Evolutionary conservation across 306 rosid species (phyloP).

Genomic region (Trifolium dubium): DNA sequence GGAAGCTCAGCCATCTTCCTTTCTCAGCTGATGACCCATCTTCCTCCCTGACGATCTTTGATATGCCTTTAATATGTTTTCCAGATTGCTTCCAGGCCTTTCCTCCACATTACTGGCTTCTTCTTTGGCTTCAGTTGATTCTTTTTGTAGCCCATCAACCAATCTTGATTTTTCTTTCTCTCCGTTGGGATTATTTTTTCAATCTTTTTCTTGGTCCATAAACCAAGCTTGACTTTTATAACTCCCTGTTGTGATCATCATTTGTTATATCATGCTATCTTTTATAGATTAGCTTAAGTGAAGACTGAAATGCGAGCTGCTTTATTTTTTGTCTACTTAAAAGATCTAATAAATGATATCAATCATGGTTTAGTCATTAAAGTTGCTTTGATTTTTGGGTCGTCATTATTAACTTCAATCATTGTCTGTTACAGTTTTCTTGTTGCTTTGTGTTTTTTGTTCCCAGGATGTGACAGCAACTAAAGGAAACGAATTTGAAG

Average conservation of each 20-base stretch:
- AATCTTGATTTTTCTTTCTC: not conserved
- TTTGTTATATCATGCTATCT: not conserved
- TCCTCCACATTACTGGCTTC: not conserved
- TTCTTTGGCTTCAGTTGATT: not conserved
- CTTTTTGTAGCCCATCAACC: not conserved
- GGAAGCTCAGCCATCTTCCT: not conserved
- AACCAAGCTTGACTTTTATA: not conserved
- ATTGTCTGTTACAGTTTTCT: conserved; percentile 17
- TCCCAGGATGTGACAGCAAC: conserved; percentile 97
- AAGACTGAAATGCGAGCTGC: not conserved
- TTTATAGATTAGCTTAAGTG: conserved; percentile 3
- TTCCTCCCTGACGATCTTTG: not conserved
- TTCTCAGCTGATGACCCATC: not conserved
- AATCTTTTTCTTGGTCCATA: not conserved
- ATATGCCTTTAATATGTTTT: not conserved
- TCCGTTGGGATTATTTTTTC: not conserved
- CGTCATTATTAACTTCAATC: conserved; percentile 20
- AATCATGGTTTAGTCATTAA: conserved; percentile 8
- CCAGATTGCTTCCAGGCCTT: not conserved
- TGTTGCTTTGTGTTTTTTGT: conserved; percentile 38
- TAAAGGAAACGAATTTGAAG: conserved; percentile 99
- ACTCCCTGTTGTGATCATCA: not conserved
- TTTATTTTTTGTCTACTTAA: conserved; percentile 42
- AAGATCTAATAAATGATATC: conserved; percentile 45
- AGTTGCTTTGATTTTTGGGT: conserved; percentile 7